These are phyloP conservation scores for Sporobolomyces pararoseus DNA, from an alignment of 768 basidiomycete species.

Conservation along the genomic window DNA sequence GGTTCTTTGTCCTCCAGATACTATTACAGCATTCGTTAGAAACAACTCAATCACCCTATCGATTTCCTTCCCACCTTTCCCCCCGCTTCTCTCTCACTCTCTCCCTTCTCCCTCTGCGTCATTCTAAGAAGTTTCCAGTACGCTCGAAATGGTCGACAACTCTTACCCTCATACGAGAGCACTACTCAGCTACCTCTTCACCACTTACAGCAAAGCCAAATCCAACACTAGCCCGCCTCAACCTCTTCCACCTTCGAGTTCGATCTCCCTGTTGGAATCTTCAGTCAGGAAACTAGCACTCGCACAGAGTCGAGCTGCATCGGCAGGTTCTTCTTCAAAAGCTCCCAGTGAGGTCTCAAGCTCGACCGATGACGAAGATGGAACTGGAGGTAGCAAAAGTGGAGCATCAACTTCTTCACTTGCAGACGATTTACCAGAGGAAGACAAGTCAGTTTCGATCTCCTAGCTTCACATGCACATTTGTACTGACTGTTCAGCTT, in stretches of 20 bases:
- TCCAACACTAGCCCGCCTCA: conserved; percentile 11
- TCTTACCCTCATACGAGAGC: conserved; percentile 30
- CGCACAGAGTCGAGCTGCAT: conserved; percentile 32
- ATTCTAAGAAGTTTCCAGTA: neutral
- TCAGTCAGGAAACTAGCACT: conserved; percentile 36
- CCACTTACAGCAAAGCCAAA: conserved; percentile 19
- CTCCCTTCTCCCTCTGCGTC: neutral
- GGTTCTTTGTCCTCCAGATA: no score
- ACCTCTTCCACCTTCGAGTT: neutral
- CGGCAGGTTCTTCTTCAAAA: conserved; percentile 21
- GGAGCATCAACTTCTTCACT: conserved; percentile 5
- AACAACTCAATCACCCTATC: neutral
- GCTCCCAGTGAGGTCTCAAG: conserved; percentile 29
- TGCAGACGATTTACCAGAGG: conserved; percentile 20
- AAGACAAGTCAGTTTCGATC: conserved; percentile 15
- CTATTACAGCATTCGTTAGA: no score
- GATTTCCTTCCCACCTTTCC: neutral
- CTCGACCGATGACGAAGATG: conserved; percentile 35
- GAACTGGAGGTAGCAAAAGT: neutral
- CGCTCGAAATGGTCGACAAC: neutral
- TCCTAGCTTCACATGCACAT: neutral
- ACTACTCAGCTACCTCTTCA: conserved; percentile 32
- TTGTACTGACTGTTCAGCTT: neutral
- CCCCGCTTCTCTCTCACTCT: neutral
- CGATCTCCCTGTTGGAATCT: conserved; percentile 32